Percentiles rank a stretch among this genome's conserved stretches.
Evolutionary conservation across 2,329 filamentous ascomycete genomes (phyloP).

Genomic region (Mollisia scopiformis): DNA sequence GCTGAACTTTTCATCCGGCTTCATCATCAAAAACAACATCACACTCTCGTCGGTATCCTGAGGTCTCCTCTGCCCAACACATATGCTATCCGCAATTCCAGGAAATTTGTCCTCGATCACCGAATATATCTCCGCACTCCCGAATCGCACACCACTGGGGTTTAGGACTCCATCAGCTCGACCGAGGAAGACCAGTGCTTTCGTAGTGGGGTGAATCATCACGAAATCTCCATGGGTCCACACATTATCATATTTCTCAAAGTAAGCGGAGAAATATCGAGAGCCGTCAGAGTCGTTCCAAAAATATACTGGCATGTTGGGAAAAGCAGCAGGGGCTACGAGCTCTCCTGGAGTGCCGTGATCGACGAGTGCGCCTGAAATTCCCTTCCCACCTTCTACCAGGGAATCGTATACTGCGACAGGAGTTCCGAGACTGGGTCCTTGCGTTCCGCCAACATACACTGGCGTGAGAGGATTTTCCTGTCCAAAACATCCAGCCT

Average conservation of each 20-base stretch:
- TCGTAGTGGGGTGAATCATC: constrained; percentile 68
- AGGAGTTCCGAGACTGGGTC: constrained; percentile 53
- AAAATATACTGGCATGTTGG: constrained; percentile 73
- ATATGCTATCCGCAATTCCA: constrained; percentile 71
- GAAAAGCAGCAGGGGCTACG: constrained; percentile 71
- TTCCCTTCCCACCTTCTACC: constrained; percentile 46
- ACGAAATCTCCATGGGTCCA: constrained; percentile 89
- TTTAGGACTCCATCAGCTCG: constrained; percentile 81
- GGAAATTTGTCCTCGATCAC: constrained; percentile 69
- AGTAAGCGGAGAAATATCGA: constrained; percentile 60
- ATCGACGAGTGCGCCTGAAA: constrained; percentile 44
- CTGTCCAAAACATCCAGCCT: constrained; percentile 60
- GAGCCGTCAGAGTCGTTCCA: constrained; percentile 53
- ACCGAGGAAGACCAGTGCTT: constrained; percentile 67
- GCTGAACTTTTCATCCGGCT: constrained; percentile 58
- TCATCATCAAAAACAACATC: constrained; percentile 60
- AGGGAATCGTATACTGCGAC: constrained; percentile 67
- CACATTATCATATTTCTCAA: constrained; percentile 64
- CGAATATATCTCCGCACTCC: constrained; percentile 78
- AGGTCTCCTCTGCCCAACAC: constrained; percentile 75
- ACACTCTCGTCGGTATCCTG: constrained; percentile 60
- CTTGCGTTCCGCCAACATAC: constrained; percentile 59
- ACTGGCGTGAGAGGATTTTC: constrained; percentile 73
- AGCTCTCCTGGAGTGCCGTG: constrained; percentile 74
- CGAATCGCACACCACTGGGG: constrained; percentile 78